phyloP scores from a whole-genome alignment of 768 basidiomycete species.

The Boletus subcaerulescens region DNA sequence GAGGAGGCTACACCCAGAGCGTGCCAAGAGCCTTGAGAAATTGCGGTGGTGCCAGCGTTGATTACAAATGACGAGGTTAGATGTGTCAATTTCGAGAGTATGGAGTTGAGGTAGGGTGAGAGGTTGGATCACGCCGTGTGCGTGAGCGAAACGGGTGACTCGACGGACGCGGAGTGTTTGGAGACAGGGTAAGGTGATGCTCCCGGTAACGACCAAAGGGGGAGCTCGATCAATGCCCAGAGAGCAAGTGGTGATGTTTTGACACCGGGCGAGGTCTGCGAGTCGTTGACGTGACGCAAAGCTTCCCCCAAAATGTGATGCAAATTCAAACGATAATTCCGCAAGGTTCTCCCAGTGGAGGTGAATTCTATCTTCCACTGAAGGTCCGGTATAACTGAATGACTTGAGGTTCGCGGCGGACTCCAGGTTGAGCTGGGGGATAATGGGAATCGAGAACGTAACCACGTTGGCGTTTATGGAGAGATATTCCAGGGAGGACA shows the following conservation, averaged over 20 bases:
- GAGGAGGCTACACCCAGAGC: conserved; percentile 14
- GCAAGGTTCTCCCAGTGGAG: conserved; percentile 10
- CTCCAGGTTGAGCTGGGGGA: neutral
- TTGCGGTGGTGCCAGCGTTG: conserved; percentile 9
- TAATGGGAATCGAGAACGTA: neutral
- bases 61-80: neutral
- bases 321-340: conserved; percentile 16
- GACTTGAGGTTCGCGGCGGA: conserved; percentile 12
- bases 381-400: conserved; percentile 10
- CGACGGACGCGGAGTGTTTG: conserved; percentile 15
- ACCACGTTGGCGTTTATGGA: neutral
- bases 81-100: conserved; percentile 17
- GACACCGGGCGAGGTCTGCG: conserved; percentile 1
- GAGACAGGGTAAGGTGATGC: conserved; percentile 8
- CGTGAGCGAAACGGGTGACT: neutral
- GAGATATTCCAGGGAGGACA: conserved; percentile 13
- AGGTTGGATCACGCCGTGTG: neutral
- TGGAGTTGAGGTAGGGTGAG: conserved; percentile 18
- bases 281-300: neutral
- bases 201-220: neutral
- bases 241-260: conserved; percentile 16
- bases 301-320: conserved; percentile 1
- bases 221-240: conserved; percentile 8
- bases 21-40: conserved; percentile 17
- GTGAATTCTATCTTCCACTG: neutral